These are phyloP conservation scores for Cylindrodendrum hubeiense DNA, from an alignment of 2,329 filamentous ascomycete genomes.

Conservation along the genomic window DNA sequence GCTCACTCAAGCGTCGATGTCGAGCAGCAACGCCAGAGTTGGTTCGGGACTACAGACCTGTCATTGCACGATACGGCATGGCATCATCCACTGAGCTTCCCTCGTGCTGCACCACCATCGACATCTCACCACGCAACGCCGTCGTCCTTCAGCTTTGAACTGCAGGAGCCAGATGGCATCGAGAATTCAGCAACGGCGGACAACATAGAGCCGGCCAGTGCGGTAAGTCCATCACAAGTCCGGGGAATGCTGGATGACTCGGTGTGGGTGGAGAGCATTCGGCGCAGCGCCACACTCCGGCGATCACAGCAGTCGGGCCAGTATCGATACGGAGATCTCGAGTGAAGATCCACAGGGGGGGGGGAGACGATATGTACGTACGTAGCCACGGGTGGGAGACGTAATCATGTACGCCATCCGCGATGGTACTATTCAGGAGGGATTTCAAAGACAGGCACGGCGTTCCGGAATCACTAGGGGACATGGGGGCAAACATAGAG, in stretches of 20 bases:
- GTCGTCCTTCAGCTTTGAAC: slow-evolving; percentile 70
- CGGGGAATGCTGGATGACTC: slow-evolving; percentile 89
- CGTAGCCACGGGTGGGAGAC: slow-evolving; percentile 4
- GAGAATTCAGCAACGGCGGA: slow-evolving; percentile 51
- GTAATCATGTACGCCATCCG: slow-evolving; percentile 16
- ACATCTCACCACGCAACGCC: slow-evolving; percentile 58
- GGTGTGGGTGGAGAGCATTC: slow-evolving; percentile 92
- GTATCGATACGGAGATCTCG: slow-evolving; percentile 47
- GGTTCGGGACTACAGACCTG: slow-evolving; percentile 59
- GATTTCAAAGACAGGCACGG: slow-evolving; percentile 33
- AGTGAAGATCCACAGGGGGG: slow-evolving; percentile 27
- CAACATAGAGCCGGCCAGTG: slow-evolving; percentile 64
- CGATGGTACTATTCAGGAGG: slow-evolving; percentile 11
- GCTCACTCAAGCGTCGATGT: slow-evolving; percentile 43
- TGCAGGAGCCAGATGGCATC: slow-evolving; percentile 59
- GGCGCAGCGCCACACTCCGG: slow-evolving; percentile 82
- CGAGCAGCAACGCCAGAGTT: slow-evolving; percentile 54
- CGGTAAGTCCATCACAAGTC: slow-evolving; percentile 81
- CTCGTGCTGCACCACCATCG: slow-evolving; percentile 59
- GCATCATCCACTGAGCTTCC: slow-evolving; percentile 66
- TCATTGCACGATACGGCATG: slow-evolving; percentile 48
- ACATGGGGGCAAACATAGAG: slow-evolving; percentile 29
- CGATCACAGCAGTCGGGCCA: slow-evolving; percentile 54
- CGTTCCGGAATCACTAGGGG: slow-evolving; percentile 34
- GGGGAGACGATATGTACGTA: background rate